phyloP scores from a whole-genome alignment of 2,329 filamentous ascomycete species.

The Salinomyces thailandicus region DNA sequence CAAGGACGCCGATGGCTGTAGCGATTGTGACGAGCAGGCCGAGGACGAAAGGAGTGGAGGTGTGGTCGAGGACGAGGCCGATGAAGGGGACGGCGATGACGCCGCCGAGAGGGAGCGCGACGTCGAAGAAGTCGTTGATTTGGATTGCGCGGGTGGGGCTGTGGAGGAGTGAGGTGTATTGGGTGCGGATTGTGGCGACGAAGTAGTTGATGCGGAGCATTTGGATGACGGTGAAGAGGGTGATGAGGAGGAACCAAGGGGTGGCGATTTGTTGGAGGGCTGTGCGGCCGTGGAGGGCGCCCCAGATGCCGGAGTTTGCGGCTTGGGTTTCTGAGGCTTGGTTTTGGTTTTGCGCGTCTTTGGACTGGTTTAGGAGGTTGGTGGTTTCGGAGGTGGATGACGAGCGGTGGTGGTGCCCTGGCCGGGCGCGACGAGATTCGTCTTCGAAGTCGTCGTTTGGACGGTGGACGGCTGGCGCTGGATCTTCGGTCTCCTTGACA shows the following conservation, averaged over 20 bases:
- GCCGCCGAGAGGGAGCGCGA: slow-evolving; percentile 69
- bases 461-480: slow-evolving; percentile 34
- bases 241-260: slow-evolving; percentile 77
- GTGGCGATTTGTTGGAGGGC: slow-evolving; percentile 63
- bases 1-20: slow-evolving; percentile 64
- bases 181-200: slow-evolving; percentile 70
- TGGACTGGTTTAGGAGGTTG: slow-evolving; percentile 54
- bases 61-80: slow-evolving; percentile 65
- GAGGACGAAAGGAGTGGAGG: slow-evolving; percentile 61
- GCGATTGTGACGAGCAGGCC: slow-evolving; percentile 58
- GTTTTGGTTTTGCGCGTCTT: slow-evolving; percentile 21
- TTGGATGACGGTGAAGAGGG: slow-evolving; percentile 54
- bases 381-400: slow-evolving; percentile 61
- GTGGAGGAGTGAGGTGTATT: slow-evolving; percentile 69
- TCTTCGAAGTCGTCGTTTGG: slow-evolving; percentile 43
- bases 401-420: slow-evolving; percentile 43
- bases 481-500: slow-evolving; percentile 56
- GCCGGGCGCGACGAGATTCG: slow-evolving; percentile 45
- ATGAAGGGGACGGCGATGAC: slow-evolving; percentile 80
- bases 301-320: slow-evolving; percentile 69
- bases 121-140: slow-evolving; percentile 76
- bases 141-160: slow-evolving; percentile 50
- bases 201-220: slow-evolving; percentile 69
- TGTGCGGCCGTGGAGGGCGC: slow-evolving; percentile 64
- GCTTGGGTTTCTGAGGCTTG: slow-evolving; percentile 56